phyloP scores from a whole-genome alignment of 257 asterid species.

The Ajuga chamaepitys region DNA sequence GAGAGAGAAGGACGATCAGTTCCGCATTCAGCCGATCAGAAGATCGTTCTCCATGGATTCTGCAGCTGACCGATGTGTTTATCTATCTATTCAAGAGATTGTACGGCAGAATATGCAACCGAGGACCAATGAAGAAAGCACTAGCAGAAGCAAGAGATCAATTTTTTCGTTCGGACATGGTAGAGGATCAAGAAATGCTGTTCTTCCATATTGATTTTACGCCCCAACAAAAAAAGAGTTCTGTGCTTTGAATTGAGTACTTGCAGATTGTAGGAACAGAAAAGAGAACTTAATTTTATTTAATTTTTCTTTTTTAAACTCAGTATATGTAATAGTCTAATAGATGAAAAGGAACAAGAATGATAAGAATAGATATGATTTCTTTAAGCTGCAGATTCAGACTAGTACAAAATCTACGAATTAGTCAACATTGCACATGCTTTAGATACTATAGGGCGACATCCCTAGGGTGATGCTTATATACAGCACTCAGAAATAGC shows the following conservation, averaged over 20 bases:
- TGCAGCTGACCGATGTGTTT: slow-evolving; percentile 47
- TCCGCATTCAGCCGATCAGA: slow-evolving; percentile 55
- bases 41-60: slow-evolving; percentile 93
- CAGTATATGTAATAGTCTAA: neutral
- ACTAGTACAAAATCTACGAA: slow-evolving; percentile 6
- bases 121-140: slow-evolving; percentile 37
- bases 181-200: slow-evolving; percentile 50
- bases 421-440: slow-evolving; percentile 20
- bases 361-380: neutral
- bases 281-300: neutral
- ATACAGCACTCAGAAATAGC: slow-evolving; percentile 2
- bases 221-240: neutral
- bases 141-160: slow-evolving; percentile 62
- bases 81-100: slow-evolving; percentile 59
- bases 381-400: slow-evolving; percentile 5
- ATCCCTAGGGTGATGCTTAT: slow-evolving; percentile 15
- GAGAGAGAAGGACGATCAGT: slow-evolving; percentile 46
- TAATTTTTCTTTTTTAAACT: neutral
- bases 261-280: too few species aligned
- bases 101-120: slow-evolving; percentile 27
- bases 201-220: slow-evolving; percentile 47
- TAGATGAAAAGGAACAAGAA: neutral
- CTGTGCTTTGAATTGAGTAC: neutral
- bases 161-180: slow-evolving; percentile 68
- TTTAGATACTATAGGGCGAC: neutral